Percentiles rank a stretch among this genome's conserved stretches.
phyloP scores from a whole-genome alignment of 2,329 filamentous ascomycete genomes.

The Mollisiaceae sp. region DNA sequence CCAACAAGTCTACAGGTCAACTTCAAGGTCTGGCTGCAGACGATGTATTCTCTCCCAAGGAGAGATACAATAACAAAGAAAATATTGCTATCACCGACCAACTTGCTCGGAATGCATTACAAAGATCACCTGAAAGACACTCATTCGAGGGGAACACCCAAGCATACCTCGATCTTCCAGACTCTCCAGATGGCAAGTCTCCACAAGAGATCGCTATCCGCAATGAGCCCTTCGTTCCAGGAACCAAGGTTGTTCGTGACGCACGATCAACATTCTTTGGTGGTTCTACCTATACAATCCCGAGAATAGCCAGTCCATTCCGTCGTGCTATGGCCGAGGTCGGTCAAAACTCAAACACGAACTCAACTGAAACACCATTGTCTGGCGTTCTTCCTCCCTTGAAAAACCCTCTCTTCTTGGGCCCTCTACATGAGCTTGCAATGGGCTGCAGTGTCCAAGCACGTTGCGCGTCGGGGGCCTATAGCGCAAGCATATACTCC shows the following conservation, averaged over 20 bases:
- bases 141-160: slow-evolving; percentile 29
- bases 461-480: slow-evolving; percentile 21
- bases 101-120: neutral
- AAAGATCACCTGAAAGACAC: neutral
- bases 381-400: slow-evolving; percentile 2
- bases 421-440: slow-evolving; percentile 4
- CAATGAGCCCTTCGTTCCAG: slow-evolving; percentile 38
- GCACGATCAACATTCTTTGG: slow-evolving; percentile 57
- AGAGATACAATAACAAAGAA: slow-evolving; percentile 22
- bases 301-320: slow-evolving; percentile 61
- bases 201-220: slow-evolving; percentile 39
- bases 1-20: neutral
- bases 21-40: slow-evolving; percentile 24
- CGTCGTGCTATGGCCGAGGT: slow-evolving; percentile 51
- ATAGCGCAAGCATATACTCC: slow-evolving; percentile 43
- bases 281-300: slow-evolving; percentile 56
- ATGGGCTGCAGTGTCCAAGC: neutral
- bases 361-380: neutral
- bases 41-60: slow-evolving; percentile 35
- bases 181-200: slow-evolving; percentile 24
- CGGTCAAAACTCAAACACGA: slow-evolving; percentile 5
- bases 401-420: slow-evolving; percentile 25
- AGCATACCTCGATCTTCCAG: slow-evolving; percentile 31
- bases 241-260: slow-evolving; percentile 45
- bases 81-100: slow-evolving; percentile 18